Conservation (phyloP, 179 eudicot species). For the Patellifolia procumbens region DNA sequence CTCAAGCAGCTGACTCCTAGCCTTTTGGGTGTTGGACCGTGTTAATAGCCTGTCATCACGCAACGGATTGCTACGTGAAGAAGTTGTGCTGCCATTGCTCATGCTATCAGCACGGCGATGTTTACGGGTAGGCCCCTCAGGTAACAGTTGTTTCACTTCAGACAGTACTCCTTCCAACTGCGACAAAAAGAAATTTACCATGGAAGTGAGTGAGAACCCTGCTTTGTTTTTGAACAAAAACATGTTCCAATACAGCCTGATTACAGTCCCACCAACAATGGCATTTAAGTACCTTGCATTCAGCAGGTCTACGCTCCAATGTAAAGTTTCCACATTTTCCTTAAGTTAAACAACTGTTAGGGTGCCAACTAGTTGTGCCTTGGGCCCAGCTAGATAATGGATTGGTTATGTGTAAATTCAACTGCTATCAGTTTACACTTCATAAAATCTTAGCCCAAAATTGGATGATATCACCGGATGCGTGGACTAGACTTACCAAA, state of each 20-base stretch:
- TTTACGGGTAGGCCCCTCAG: slow-evolving; percentile 67
- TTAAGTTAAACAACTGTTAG: background rate
- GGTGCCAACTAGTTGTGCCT: background rate
- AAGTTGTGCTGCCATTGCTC: slow-evolving; percentile 86
- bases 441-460: background rate
- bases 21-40: slow-evolving; percentile 78
- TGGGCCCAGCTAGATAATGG: background rate
- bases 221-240: background rate
- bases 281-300: background rate
- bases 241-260: background rate
- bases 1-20: slow-evolving; percentile 94
- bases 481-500: background rate
- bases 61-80: slow-evolving; percentile 91
- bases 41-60: slow-evolving; percentile 66
- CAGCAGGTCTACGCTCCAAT: background rate
- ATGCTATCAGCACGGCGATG: slow-evolving; percentile 88
- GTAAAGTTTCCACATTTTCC: background rate
- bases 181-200: slow-evolving; percentile 17
- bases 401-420: background rate
- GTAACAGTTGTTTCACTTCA: slow-evolving; percentile 88
- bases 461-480: too few species aligned
- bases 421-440: background rate
- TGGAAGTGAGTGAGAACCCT: background rate
- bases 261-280: background rate
- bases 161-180: slow-evolving; percentile 65